A percentile compares a stretch with the other conserved stretches of the same genome.
Conservation (phyloP, 2,329 filamentous ascomycete genomes). For the Monosporascus cannonballus region DNA sequence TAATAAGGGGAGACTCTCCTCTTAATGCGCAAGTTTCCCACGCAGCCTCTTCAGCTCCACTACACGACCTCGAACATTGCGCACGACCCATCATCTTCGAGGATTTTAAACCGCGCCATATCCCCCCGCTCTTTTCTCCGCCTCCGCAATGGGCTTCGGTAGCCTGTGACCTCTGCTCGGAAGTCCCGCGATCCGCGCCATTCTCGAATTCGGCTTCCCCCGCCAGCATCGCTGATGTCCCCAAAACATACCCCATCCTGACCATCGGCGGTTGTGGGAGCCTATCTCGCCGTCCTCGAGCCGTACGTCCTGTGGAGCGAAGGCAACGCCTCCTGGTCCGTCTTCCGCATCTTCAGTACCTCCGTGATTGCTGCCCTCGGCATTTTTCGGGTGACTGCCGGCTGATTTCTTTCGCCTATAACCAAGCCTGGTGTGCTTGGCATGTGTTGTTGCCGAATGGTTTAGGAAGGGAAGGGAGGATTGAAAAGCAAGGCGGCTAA, state of each 20-base stretch:
- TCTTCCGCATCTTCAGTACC: conserved; percentile 11
- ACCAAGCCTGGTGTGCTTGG: too few species aligned
- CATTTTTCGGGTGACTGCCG: too few species aligned
- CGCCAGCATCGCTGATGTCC: conserved; percentile 9
- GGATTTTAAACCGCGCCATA: conserved; percentile 8
- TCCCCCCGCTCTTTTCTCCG: conserved; percentile 11
- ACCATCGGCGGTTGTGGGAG: conserved; percentile 8
- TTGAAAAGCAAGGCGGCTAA: too few species aligned
- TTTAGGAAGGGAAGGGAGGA: too few species aligned
- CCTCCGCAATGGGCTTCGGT: conserved; percentile 10
- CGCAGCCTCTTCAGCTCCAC: too few species aligned
- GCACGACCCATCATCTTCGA: conserved; percentile 6
- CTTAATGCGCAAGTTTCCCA: too few species aligned
- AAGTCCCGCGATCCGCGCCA: conserved; percentile 7
- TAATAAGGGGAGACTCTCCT: too few species aligned
- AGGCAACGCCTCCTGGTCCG: conserved; percentile 4
- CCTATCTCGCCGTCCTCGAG: conserved; percentile 11
- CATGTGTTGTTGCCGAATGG: too few species aligned
- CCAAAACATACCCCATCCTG: conserved; percentile 12
- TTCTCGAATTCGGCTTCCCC: conserved; percentile 12
- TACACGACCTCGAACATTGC: too few species aligned
- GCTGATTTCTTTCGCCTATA: too few species aligned
- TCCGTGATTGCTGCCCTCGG: conserved; percentile 10
- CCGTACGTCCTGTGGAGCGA: conserved; percentile 9
- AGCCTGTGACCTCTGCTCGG: conserved; percentile 10